Evolutionary conservation across 805 yeast species (phyloP).

Genomic region (Priceomyces carsonii): DNA sequence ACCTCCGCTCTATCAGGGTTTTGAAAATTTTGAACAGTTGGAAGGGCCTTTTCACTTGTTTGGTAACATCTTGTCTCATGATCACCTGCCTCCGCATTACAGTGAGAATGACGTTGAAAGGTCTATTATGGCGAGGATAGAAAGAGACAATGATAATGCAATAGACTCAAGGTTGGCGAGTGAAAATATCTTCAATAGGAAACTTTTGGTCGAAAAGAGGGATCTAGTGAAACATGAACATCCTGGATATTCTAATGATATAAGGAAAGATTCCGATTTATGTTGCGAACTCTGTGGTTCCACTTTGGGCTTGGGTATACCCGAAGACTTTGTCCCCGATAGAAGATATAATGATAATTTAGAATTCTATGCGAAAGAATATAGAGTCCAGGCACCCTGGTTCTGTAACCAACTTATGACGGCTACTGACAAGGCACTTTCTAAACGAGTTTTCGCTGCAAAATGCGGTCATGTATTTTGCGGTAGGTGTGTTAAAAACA

Average conservation of each 20-base stretch:
- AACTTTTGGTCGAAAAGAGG: slow-evolving; percentile 29
- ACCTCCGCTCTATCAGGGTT: neutral
- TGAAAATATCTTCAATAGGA: slow-evolving; percentile 32
- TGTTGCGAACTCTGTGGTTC: slow-evolving; percentile 70
- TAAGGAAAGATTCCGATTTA: slow-evolving; percentile 17
- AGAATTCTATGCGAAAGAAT: slow-evolving; percentile 22
- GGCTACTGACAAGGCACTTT: slow-evolving; percentile 56
- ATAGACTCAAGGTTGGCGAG: slow-evolving; percentile 31
- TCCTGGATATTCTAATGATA: slow-evolving; percentile 32
- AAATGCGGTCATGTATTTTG: slow-evolving; percentile 85
- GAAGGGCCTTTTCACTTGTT: slow-evolving; percentile 9
- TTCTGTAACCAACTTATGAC: slow-evolving; percentile 53
- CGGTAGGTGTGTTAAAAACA: slow-evolving; percentile 76
- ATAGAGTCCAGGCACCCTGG: slow-evolving; percentile 62
- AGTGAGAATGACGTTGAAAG: slow-evolving; percentile 19
- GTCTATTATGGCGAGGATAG: slow-evolving; percentile 40
- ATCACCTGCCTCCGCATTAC: slow-evolving; percentile 1
- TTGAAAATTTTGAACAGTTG: slow-evolving; percentile 8
- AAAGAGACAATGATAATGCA: slow-evolving; percentile 39
- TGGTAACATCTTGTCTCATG: slow-evolving; percentile 6
- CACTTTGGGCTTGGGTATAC: slow-evolving; percentile 72
- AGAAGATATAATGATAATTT: slow-evolving; percentile 27
- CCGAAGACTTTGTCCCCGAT: slow-evolving; percentile 47
- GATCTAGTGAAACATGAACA: slow-evolving; percentile 21
- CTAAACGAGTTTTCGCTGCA: slow-evolving; percentile 64